Base-by-base conservation (phyloP, 495 filamentous ascomycete species). In the Pyronema domesticum region DNA sequence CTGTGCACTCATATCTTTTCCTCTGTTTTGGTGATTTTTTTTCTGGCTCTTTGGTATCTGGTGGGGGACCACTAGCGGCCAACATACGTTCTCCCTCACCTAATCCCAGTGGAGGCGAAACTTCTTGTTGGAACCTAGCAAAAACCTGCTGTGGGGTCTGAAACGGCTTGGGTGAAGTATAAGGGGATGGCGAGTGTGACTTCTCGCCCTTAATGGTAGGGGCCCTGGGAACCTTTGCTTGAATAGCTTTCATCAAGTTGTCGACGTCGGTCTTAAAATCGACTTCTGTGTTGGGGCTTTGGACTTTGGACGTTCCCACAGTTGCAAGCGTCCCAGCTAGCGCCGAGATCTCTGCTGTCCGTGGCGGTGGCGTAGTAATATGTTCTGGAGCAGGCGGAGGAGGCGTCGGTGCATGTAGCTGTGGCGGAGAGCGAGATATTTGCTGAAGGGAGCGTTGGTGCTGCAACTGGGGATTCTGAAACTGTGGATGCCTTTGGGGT, bases 191-290 rank as follows among this genome's bases (percentile, higher is more conserved):
- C 10, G 62, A 65, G 18, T 37, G 54, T 61, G 55, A 47, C 51
- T 60, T 58, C 6, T 53, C 50, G 15, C 42, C 50, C n/a, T 53
- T 53, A 3, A 43, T 17, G 23, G 5, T 30, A 30, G 23, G 23
- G 2, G 23, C 23, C 13, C 30, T 50, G 3, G 50, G 50, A 14
- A 18, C 17, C 58, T 85, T 86, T 23, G 82, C 72, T 65, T 96
- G 88, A 43, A 96, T 94, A 6, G 84, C 77, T 67, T 85, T 89
- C 86, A 95, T 91, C 39, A 96, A 68, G n/a, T 79, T 79, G 65
- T 96, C 89, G 44, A 96, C 80, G 49, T 83, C 78, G 0, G 87
- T 96, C 34, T 78, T 76, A 68, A 89, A 91, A 45, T 78, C 71
- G 45, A 78, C 62, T 15, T 80, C 74, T 23, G 51, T 52, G 36